These are phyloP conservation scores for Penicillium sp. DNA, from an alignment of 2,329 filamentous ascomycete species.

Conservation along the genomic window DNA sequence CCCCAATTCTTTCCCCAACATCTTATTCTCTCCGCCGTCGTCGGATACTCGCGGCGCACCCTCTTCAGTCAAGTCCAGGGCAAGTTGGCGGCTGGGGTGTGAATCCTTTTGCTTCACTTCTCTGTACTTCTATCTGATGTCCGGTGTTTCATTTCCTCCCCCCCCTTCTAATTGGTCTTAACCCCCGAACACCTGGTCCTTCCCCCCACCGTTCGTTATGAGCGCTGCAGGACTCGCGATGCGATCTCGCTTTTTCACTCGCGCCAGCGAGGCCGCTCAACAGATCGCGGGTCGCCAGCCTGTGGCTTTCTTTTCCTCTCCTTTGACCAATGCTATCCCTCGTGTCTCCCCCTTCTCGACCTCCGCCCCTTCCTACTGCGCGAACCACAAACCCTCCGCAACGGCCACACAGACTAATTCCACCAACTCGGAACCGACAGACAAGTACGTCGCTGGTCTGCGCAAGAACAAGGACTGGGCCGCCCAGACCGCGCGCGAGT, in stretches of 20 bases:
- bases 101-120: neutral
- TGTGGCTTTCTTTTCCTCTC: constrained; percentile 7
- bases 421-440: constrained; percentile 41
- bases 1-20: constrained; percentile 25
- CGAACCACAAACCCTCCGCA: constrained; percentile 19
- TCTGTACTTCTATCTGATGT: constrained; percentile 11
- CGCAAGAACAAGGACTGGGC: constrained; percentile 75
- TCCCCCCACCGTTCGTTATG: constrained; percentile 30
- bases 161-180: constrained; percentile 17
- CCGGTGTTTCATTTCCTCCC: neutral
- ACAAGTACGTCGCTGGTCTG: constrained; percentile 67
- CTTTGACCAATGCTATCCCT: constrained; percentile 7
- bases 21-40: constrained; percentile 11
- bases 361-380: constrained; percentile 27
- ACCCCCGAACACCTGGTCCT: constrained; percentile 18
- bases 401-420: constrained; percentile 27
- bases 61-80: constrained; percentile 8
- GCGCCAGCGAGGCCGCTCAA: constrained; percentile 16
- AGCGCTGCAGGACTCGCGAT: constrained; percentile 31
- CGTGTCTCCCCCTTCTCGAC: constrained; percentile 29
- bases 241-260: constrained; percentile 26
- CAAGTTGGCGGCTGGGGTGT: constrained; percentile 1
- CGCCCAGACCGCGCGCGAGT: constrained; percentile 65
- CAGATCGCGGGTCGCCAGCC: constrained; percentile 15
- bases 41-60: constrained; percentile 11